phyloP scores from a whole-genome alignment of 1,284 basidiomycete species.

The Microbotryomycetes sp. region DNA sequence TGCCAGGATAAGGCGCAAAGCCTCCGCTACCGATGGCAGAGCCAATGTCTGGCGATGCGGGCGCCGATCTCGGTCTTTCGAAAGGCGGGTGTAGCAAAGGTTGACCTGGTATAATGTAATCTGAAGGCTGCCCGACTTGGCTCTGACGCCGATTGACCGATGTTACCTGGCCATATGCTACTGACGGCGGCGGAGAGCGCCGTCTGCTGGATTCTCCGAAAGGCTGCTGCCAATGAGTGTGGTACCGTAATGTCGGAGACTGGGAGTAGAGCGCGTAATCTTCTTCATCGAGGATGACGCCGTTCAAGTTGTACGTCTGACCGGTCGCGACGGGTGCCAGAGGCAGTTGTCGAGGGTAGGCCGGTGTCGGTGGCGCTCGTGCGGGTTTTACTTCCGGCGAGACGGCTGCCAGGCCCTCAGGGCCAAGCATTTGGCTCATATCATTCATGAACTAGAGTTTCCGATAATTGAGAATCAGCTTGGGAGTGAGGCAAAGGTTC shows the following conservation, averaged over 20 bases:
- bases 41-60: background rate
- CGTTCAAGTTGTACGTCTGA: constrained; percentile 12
- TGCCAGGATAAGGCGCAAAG: background rate
- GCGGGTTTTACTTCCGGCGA: background rate
- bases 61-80: background rate
- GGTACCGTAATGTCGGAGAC: background rate
- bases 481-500: background rate
- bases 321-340: background rate
- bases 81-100: background rate
- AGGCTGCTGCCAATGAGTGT: background rate
- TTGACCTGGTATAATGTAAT: background rate
- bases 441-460: constrained; percentile 13
- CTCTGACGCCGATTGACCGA: background rate
- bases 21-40: background rate
- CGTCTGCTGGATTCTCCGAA: background rate
- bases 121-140: background rate
- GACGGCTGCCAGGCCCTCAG: constrained; percentile 1
- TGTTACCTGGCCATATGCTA: background rate
- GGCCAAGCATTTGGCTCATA: constrained; percentile 22
- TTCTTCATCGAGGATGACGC: constrained; percentile 17
- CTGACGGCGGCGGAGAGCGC: no score
- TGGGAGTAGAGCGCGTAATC: constrained; percentile 10
- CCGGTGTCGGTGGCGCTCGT: background rate
- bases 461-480: background rate
- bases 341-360: background rate